A percentile compares a stretch with the other conserved stretches of the same genome.
Conservation (phyloP, 305 asterid species). For the Solanum hybrid region DNA sequence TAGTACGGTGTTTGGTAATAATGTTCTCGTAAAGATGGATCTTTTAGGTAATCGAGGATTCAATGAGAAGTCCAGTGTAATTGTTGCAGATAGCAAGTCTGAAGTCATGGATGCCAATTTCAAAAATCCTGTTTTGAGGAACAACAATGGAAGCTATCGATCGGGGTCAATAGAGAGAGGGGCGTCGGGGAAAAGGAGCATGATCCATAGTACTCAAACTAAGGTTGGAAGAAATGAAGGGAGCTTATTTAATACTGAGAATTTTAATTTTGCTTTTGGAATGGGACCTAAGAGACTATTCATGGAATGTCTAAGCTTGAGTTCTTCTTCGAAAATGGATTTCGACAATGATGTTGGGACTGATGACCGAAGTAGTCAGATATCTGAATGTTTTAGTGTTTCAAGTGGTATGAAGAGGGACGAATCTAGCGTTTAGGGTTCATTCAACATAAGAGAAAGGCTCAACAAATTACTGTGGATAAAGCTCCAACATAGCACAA, state of each 20-base stretch:
- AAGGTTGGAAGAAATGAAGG: slow-evolving; percentile 35
- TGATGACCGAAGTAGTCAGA: slow-evolving; percentile 51
- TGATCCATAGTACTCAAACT: slow-evolving; percentile 16
- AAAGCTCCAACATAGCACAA: too few species aligned
- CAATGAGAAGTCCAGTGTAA: slow-evolving; percentile 19
- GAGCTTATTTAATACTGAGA: slow-evolving; percentile 44
- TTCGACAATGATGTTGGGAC: slow-evolving; percentile 30
- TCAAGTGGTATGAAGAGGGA: slow-evolving; percentile 33
- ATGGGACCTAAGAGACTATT: slow-evolving; percentile 65
- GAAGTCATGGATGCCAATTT: slow-evolving; percentile 1
- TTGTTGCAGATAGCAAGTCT: slow-evolving; percentile 6
- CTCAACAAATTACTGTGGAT: too few species aligned
- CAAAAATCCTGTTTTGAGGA: slow-evolving; percentile 20
- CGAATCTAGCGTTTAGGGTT: slow-evolving; percentile 13
- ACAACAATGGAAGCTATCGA: slow-evolving; percentile 18
- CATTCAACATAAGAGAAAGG: background rate
- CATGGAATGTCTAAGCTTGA: slow-evolving; percentile 68
- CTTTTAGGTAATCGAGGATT: slow-evolving; percentile 16
- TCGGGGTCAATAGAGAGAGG: slow-evolving; percentile 19
- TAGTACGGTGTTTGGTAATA: slow-evolving; percentile 39
- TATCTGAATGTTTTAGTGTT: slow-evolving; percentile 38
- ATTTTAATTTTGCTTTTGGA: slow-evolving; percentile 63
- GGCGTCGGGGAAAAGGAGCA: slow-evolving; percentile 23
- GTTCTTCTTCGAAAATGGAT: slow-evolving; percentile 50
- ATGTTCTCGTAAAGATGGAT: slow-evolving; percentile 18